Base-by-base conservation (phyloP, 192 early-diverging fungal species). In the Umbelopsis sp. region DNA sequence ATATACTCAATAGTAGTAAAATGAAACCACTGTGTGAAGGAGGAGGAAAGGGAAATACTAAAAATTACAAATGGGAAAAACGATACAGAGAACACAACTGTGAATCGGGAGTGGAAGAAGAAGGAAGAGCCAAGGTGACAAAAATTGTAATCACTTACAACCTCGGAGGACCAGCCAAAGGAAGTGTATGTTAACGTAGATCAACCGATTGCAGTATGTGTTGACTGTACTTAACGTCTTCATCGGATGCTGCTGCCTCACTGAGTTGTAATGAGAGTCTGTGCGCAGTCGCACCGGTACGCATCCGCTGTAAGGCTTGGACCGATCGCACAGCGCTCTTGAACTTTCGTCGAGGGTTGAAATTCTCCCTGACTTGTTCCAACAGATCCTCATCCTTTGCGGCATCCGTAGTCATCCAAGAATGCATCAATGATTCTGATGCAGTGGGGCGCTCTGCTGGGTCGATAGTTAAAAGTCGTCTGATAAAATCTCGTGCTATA, bases 401-500 rank as follows among this genome's bases (percentile, higher is more conserved):
- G 10, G 79, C 80, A 56, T 82, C 74, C 36, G 83, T 88, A 26
- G 86, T 86, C 71, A 95, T 85, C 95, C 95, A 98, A 21, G 85
- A 90, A 83, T 98, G 95, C 24, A 84, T 72, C 50, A 97, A 83
- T 9, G 96, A 95, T 75, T 96, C 84, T 3, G 81, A 83, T 22
- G 91, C 92, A 3, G 95, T 94, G 77, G 91, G 80, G 54, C 96
- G 93, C 51, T 87, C 80, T 12, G 71, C 52, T 3, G 92, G 93
- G 80, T 96, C 86, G 14, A 93, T 81, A 24, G 81, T 71, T 21
- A 95, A 79, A 14, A 92, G 71, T 31, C 77, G 76, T 25, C 82
- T 81, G 75, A 95, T 95, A 68, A 94, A 95, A 68, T 92, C 88
- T 78, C 92, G 91, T 24, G 94, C 94, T 92, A 32, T 1, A 65